Evolutionary conservation across 768 basidiomycete species (phyloP).

Genomic region (Leccinum arenicola): DNA sequence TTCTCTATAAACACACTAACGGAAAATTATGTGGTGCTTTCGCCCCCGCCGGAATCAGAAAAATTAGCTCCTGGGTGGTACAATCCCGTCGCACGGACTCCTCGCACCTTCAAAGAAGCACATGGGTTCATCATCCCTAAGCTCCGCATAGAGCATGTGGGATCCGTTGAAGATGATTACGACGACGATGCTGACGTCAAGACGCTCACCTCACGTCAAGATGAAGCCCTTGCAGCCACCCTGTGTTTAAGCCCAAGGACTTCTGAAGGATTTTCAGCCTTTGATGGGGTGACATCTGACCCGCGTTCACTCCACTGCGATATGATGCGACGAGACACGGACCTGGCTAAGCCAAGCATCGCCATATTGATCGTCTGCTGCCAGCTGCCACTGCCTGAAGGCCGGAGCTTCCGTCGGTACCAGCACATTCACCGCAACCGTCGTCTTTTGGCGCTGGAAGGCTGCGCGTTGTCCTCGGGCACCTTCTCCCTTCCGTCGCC

Average conservation of each 20-base stretch:
- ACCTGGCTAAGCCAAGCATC: background rate
- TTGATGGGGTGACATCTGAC: background rate
- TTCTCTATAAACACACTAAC: constrained; percentile 25
- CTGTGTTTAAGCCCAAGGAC: constrained; percentile 47
- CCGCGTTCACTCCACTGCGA: background rate
- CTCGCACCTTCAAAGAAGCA: constrained; percentile 14
- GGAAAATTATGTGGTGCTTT: constrained; percentile 15
- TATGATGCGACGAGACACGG: background rate
- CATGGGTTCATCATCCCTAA: constrained; percentile 23
- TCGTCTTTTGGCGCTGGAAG: background rate
- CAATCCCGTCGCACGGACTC: constrained; percentile 21
- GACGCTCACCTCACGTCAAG: constrained; percentile 31
- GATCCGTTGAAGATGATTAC: constrained; percentile 16
- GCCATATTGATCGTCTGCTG: background rate
- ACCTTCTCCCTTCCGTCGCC: background rate
- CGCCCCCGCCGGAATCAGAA: constrained; percentile 27
- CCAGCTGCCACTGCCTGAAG: background rate
- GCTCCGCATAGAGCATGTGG: constrained; percentile 12
- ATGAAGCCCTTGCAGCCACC: constrained; percentile 39
- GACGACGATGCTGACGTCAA: constrained; percentile 30
- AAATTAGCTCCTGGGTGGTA: constrained; percentile 33
- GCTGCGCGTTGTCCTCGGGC: background rate
- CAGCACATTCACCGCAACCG: background rate
- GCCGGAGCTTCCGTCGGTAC: background rate
- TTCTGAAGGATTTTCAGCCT: constrained; percentile 26